phyloP scores from a whole-genome alignment of 2,329 filamentous ascomycete species.

The Plenodomus lindquistii region DNA sequence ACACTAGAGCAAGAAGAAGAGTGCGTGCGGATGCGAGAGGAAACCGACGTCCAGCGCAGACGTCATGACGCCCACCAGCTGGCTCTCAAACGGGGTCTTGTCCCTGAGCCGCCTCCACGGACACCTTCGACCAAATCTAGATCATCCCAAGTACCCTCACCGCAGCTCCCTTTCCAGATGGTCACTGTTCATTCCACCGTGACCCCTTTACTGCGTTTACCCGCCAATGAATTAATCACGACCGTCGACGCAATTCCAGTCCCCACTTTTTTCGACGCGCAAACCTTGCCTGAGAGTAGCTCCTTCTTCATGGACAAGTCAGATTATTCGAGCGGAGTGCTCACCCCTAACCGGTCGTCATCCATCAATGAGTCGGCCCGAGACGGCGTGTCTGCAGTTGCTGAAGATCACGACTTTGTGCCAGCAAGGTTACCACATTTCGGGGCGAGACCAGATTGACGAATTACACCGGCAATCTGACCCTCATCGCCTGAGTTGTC shows the following conservation, averaged over 20 bases:
- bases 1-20: slow-evolving; percentile 64
- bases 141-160: slow-evolving; percentile 14
- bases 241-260: slow-evolving; percentile 16
- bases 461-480: not conserved
- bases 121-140: slow-evolving; percentile 11
- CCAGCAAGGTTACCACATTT: slow-evolving; percentile 43
- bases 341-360: slow-evolving; percentile 30
- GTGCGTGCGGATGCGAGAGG: slow-evolving; percentile 57
- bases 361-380: slow-evolving; percentile 22
- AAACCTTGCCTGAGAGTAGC: slow-evolving; percentile 37
- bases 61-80: slow-evolving; percentile 59
- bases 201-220: slow-evolving; percentile 21
- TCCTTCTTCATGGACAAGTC: slow-evolving; percentile 35
- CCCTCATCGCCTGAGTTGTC: not conserved
- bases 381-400: slow-evolving; percentile 5
- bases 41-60: slow-evolving; percentile 57
- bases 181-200: slow-evolving; percentile 10
- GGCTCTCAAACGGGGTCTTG: slow-evolving; percentile 59
- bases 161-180: slow-evolving; percentile 14
- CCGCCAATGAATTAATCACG: slow-evolving; percentile 16
- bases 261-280: slow-evolving; percentile 30
- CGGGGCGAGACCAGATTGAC: slow-evolving; percentile 1
- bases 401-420: slow-evolving; percentile 28
- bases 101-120: slow-evolving; percentile 25
- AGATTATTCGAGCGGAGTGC: slow-evolving; percentile 30